Conservation (phyloP, 495 filamentous ascomycete species). For the Penicillium coprophilum region DNA sequence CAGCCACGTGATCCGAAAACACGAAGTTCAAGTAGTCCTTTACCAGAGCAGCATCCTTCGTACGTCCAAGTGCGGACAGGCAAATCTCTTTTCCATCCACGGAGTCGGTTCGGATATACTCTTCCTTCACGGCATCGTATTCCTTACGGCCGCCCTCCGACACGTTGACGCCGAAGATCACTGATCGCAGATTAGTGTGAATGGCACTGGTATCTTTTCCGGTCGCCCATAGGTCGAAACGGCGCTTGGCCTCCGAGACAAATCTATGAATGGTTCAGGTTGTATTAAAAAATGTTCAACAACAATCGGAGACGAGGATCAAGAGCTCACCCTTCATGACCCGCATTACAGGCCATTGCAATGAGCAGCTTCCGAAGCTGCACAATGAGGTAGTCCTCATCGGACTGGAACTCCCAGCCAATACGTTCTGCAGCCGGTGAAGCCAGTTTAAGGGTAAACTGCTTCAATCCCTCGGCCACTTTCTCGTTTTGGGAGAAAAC, state of each 20-base stretch:
- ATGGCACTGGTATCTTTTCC: conserved; percentile 66
- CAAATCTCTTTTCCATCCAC: conserved; percentile 89
- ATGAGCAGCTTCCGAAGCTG: conserved; percentile 82
- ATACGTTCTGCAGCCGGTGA: conserved; percentile 69
- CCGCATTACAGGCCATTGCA: conserved; percentile 65
- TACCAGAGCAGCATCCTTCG: conserved; percentile 65
- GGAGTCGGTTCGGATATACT: conserved; percentile 76
- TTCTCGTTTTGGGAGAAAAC: conserved; percentile 60
- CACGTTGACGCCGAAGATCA: conserved; percentile 78
- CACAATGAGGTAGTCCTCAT: conserved; percentile 77
- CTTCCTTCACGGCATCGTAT: conserved; percentile 74
- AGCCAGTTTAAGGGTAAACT: conserved; percentile 70
- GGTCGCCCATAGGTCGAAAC: conserved; percentile 72
- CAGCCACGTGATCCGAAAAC: conserved; percentile 71
- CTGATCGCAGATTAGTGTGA: conserved; percentile 73
- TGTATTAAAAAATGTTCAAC: conserved; percentile 22
- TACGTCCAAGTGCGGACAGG: conserved; percentile 72
- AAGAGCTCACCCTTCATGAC: conserved; percentile 66
- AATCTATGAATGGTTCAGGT: conserved; percentile 43
- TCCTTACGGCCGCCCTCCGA: conserved; percentile 62
- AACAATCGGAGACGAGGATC: background rate
- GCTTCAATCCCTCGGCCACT: conserved; percentile 64
- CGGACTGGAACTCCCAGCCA: conserved; percentile 76
- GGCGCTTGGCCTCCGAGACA: conserved; percentile 65
- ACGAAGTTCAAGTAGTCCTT: conserved; percentile 72